Percentiles rank a stretch among this genome's conserved stretches.
These are phyloP conservation scores for Saccharum officinarum DNA, from an alignment of 176 grass and related monocot genomes.

Conservation along the genomic window DNA sequence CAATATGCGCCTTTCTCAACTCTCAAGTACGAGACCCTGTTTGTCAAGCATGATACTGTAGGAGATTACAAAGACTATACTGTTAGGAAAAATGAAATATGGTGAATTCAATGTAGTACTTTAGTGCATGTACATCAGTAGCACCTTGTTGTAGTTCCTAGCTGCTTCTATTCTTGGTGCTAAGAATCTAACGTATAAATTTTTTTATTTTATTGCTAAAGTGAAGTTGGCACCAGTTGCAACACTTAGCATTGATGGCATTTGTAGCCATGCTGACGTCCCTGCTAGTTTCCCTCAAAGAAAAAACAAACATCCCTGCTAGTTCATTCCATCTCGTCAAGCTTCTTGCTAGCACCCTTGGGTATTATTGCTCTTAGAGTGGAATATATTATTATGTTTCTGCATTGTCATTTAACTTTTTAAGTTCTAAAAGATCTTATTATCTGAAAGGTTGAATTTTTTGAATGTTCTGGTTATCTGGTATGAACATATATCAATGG, in stretches of 20 bases:
- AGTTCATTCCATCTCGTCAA: not conserved
- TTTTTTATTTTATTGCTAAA: not conserved
- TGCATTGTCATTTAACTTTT: not conserved
- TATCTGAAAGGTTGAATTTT: slow-evolving; percentile 10
- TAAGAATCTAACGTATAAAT: not conserved
- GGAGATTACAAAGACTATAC: not conserved
- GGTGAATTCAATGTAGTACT: not conserved
- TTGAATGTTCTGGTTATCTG: not conserved
- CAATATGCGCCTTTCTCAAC: not conserved
- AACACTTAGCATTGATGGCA: not conserved
- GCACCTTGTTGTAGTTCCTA: not conserved
- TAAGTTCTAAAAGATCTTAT: not conserved
- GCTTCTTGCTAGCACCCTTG: not conserved
- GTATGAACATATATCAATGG: not conserved
- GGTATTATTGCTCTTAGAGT: not conserved
- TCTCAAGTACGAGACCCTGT: not conserved
- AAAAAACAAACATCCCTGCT: not conserved
- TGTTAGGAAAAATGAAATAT: not conserved
- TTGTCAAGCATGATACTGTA: not conserved
- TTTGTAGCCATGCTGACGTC: not conserved
- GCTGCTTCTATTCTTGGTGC: not conserved
- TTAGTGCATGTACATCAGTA: not conserved
- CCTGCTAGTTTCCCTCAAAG: not conserved
- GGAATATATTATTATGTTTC: slow-evolving; percentile 16
- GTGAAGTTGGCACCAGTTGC: not conserved